Percentiles rank a stretch among this genome's conserved stretches.
Evolutionary conservation across 2,329 filamentous ascomycete genomes (phyloP).

Genomic region (Magnaporthales sp.): DNA sequence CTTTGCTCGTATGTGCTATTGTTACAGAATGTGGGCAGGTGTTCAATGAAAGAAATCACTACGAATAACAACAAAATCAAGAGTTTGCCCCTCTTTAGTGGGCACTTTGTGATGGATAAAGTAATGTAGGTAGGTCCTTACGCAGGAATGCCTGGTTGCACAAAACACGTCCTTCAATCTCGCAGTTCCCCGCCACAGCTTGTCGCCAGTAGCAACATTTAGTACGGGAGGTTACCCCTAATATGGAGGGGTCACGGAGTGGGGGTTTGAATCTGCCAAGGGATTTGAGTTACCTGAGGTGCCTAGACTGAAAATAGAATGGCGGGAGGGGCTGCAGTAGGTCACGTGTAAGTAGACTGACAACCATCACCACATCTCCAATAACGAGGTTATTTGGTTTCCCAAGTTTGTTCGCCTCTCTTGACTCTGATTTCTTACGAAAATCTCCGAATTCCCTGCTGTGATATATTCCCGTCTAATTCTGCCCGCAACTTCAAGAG

Average conservation of each 20-base stretch:
- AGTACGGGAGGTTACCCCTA: not conserved
- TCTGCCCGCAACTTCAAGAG: not conserved
- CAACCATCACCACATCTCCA: not conserved
- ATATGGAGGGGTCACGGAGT: not conserved
- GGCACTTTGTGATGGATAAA: not conserved
- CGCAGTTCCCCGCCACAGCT: not conserved
- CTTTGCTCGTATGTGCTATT: not conserved
- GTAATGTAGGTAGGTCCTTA: not conserved
- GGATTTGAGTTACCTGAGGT: not conserved
- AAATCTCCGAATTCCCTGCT: not conserved
- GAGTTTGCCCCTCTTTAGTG: slow-evolving; percentile 1
- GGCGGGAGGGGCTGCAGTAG: not conserved
- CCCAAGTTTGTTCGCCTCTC: too few species aligned
- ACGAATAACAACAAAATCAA: slow-evolving; percentile 1
- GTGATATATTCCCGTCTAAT: not conserved
- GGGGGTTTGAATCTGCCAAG: not conserved
- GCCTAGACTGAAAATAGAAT: not conserved
- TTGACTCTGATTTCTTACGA: not conserved
- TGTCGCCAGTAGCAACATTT: not conserved
- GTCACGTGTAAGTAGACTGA: not conserved
- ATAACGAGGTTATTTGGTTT: too few species aligned
- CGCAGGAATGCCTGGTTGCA: not conserved
- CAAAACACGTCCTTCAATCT: not conserved
- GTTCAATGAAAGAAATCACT: not conserved
- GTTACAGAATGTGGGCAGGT: not conserved